phyloP scores from a whole-genome alignment of 2,329 filamentous ascomycete genomes.

The Alternaria gaisen region DNA sequence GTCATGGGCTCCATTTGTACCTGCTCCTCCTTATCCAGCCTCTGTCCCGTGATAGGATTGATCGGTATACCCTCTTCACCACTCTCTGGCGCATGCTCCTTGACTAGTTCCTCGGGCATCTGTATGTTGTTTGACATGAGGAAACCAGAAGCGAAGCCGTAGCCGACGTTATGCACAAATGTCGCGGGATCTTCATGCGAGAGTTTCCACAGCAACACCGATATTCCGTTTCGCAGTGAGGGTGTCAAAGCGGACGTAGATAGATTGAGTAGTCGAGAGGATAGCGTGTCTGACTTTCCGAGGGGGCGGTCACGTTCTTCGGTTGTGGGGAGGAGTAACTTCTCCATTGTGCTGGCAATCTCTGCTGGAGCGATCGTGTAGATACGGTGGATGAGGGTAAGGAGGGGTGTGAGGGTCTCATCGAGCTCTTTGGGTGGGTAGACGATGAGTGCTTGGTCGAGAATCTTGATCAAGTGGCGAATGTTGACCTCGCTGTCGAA shows the following conservation, averaged over 20 bases:
- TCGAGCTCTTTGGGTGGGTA: constrained; percentile 79
- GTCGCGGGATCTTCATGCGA: constrained; percentile 80
- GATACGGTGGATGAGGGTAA: constrained; percentile 77
- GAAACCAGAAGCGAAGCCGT: constrained; percentile 91
- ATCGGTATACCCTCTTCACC: constrained; percentile 56
- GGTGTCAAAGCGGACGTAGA: constrained; percentile 77
- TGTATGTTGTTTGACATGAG: constrained; percentile 84
- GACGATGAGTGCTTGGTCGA: constrained; percentile 70
- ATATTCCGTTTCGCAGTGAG: constrained; percentile 76
- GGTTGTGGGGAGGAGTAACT: constrained; percentile 76
- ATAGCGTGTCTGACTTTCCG: constrained; percentile 76
- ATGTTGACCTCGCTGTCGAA: constrained; percentile 67
- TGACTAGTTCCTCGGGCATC: constrained; percentile 72
- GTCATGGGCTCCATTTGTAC: constrained; percentile 78
- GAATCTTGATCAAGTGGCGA: constrained; percentile 72
- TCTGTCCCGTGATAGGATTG: constrained; percentile 90
- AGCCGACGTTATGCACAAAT: constrained; percentile 92
- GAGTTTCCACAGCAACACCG: constrained; percentile 83
- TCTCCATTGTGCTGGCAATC: constrained; percentile 70
- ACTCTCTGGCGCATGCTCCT: constrained; percentile 57
- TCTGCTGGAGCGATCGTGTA: constrained; percentile 72
- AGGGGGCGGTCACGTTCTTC: constrained; percentile 80
- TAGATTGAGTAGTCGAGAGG: constrained; percentile 79
- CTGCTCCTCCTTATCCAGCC: constrained; percentile 71
- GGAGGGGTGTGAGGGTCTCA: constrained; percentile 71